phyloP scores from a whole-genome alignment of 345 rosid species.

The Leavenworthia alabamica region DNA sequence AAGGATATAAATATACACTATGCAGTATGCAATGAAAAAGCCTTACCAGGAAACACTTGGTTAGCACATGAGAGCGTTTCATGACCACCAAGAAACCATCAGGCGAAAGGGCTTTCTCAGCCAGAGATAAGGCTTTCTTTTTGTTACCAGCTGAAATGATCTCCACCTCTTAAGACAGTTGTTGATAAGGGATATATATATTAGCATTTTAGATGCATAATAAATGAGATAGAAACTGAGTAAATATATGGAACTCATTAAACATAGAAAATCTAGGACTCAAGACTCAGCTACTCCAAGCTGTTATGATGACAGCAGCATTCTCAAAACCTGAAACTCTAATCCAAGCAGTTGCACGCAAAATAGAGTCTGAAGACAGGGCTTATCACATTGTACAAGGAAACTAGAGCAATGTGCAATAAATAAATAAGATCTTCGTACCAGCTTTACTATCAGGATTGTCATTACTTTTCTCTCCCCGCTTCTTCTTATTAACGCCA shows the following conservation, averaged over 20 bases:
- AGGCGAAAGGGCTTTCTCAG: constrained; percentile 21
- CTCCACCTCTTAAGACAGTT: neutral
- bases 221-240: neutral
- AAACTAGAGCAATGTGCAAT: neutral
- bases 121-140: constrained; percentile 34
- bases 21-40: neutral
- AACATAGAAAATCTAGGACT: neutral
- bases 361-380: neutral
- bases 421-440: neutral
- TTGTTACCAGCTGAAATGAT: constrained; percentile 25
- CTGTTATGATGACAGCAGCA: neutral
- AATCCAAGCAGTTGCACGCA: constrained; percentile 1
- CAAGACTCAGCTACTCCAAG: neutral
- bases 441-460: constrained; percentile 7
- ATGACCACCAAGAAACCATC: constrained; percentile 39
- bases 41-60: constrained; percentile 34
- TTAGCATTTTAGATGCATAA: neutral
- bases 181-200: neutral
- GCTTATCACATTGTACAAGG: neutral
- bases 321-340: neutral
- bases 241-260: neutral
- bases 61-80: constrained; percentile 38
- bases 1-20: neutral
- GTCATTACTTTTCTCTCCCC: neutral
- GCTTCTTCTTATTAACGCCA: constrained; percentile 12